Conservation (phyloP, 306 rosid species). For the Rubus idaeus region DNA sequence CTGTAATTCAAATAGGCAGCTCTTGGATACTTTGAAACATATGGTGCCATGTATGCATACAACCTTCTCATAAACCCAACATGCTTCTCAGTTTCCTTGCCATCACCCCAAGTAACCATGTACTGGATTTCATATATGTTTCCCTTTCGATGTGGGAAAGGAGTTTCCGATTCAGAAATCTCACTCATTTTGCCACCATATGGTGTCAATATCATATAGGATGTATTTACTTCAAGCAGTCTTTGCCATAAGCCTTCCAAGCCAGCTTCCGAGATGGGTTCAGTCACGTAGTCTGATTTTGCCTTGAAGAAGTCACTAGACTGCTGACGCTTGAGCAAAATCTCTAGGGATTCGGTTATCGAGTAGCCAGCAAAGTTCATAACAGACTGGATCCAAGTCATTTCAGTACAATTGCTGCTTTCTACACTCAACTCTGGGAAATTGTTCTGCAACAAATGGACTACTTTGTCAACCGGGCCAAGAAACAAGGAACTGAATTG, state of each 20-base stretch:
- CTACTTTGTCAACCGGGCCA: constrained; percentile 42
- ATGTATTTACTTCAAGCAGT: constrained; percentile 39
- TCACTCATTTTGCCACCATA: constrained; percentile 65
- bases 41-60: constrained; percentile 55
- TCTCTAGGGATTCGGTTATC: constrained; percentile 38
- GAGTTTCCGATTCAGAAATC: constrained; percentile 44
- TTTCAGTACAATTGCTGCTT: constrained; percentile 43
- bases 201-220: constrained; percentile 50
- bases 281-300: constrained; percentile 62
- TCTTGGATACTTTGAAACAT: constrained; percentile 66
- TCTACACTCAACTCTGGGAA: constrained; percentile 63
- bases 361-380: constrained; percentile 51
- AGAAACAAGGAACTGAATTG: constrained; percentile 56
- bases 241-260: constrained; percentile 50
- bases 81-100: constrained; percentile 31
- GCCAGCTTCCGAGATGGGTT: constrained; percentile 48
- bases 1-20: constrained; percentile 70
- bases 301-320: constrained; percentile 58
- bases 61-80: constrained; percentile 53
- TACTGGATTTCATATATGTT: constrained; percentile 63
- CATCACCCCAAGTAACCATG: constrained; percentile 40
- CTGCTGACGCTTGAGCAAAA: constrained; percentile 43
- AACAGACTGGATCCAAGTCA: constrained; percentile 70
- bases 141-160: constrained; percentile 76
- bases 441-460: constrained; percentile 38